Conservation (phyloP, 2,329 filamentous ascomycete genomes). For the Orbilia blumenaviensis region DNA sequence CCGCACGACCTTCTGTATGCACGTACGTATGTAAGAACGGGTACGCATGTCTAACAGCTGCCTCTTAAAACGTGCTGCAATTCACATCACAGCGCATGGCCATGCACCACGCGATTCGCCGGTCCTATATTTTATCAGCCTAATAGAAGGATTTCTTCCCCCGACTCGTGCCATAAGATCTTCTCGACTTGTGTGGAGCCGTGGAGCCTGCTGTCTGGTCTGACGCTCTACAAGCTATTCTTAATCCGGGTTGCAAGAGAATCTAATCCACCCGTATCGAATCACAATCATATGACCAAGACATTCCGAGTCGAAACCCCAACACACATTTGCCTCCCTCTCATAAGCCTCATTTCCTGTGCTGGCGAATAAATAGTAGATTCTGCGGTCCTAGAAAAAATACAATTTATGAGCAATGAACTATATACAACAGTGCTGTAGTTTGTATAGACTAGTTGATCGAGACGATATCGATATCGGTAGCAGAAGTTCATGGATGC, state of each 20-base stretch:
- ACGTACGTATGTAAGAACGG: background rate
- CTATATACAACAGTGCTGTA: too few relatives aligned
- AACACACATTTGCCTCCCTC: background rate
- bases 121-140: background rate
- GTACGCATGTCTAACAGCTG: constrained; percentile 21
- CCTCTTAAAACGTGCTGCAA: constrained; percentile 31
- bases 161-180: background rate
- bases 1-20: background rate
- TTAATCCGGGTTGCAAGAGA: background rate
- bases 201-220: background rate
- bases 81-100: constrained; percentile 13
- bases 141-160: background rate
- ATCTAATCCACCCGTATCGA: background rate
- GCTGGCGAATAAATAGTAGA: too few relatives aligned
- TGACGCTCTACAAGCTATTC: background rate
- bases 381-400: too few relatives aligned
- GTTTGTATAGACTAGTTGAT: too few relatives aligned
- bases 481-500: too few relatives aligned
- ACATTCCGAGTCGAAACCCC: background rate
- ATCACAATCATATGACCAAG: background rate
- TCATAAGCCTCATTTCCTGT: too few relatives aligned
- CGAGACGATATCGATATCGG: too few relatives aligned
- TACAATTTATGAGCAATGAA: too few relatives aligned
- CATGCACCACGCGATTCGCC: constrained; percentile 41
- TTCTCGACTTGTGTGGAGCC: too few relatives aligned